Base-by-base conservation (phyloP, 75 land plant genomes). In the Pinus taeda region DNA sequence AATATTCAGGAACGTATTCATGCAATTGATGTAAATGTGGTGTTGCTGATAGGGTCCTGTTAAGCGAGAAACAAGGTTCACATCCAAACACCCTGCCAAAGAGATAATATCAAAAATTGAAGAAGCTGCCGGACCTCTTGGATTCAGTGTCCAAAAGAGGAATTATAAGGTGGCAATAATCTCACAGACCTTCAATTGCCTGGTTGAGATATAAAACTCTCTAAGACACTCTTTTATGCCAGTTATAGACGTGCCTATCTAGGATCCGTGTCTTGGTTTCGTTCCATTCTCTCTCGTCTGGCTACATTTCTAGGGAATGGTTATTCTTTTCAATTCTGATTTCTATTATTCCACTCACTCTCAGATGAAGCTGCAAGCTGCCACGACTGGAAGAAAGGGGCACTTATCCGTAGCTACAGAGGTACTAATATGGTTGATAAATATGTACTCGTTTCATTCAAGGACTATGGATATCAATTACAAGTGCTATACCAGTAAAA, bases 391-490 rank as follows among this genome's bases (percentile, higher is more conserved):
- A 75, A 87, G 98, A 59, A 94, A 94, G 74, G 99, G 99, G 13
- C 97, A 89, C 58, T 90, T 96, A 60, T 90, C 93, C 18, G 93
- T 96, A 62, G 91, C 91, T 4, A 94, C 99, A 60, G 99, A 96
- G 98, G 97, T 94, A 90, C 56, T 74, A 36, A 75, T 59, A 59
- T 3, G 20, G 24, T 3, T 60, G n/a, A 75, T 59, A 22, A n/a
- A 36, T 61, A 59, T 60, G 26, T 20, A 15, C 36, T 26, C 14
- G 15, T 12, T 71, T 18, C 24, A 21, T 45, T 37, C 33, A 4
- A 17, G 33, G 73, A 39, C 42, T 71, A n/a, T 11, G 22, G 22
- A 71, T 21, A 17, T 37, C 1, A 17, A 9, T 71, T 39, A 29
- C 24, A 14, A 12, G 73, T 17, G 14, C 24, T 8, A 11, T 13